phyloP scores from a whole-genome alignment of 805 yeast species.

The Candida suzukii region DNA sequence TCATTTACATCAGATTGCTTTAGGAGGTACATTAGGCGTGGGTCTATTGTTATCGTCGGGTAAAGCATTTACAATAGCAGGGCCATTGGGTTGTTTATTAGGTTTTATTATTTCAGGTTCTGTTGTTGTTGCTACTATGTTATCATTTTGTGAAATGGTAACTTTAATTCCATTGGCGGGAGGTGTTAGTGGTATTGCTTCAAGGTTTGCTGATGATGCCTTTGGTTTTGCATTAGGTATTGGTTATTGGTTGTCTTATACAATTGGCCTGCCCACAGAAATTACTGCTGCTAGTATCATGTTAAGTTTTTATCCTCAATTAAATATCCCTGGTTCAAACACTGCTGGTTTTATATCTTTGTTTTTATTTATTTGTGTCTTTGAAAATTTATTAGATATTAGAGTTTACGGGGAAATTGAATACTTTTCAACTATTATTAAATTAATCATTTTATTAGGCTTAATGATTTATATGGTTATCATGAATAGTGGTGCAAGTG shows the following conservation, averaged over 20 bases:
- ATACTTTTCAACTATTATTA: conserved; percentile 51
- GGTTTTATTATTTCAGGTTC: conserved; percentile 62
- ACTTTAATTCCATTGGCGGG: conserved; percentile 74
- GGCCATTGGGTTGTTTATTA: conserved; percentile 68
- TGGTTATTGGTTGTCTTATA: conserved; percentile 66
- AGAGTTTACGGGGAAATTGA: conserved; percentile 71
- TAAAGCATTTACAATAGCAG: conserved; percentile 64
- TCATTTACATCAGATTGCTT: conserved; percentile 70
- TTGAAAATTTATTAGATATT: conserved; percentile 59
- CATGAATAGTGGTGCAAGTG: conserved; percentile 52
- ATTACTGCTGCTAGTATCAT: conserved; percentile 74
- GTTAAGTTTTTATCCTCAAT: conserved; percentile 56
- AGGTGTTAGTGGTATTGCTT: conserved; percentile 68
- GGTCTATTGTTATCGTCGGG: conserved; percentile 68
- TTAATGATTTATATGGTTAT: conserved; percentile 60
- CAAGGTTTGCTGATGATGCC: conserved; percentile 72
- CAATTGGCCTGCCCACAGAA: conserved; percentile 71
- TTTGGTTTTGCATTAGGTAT: conserved; percentile 72
- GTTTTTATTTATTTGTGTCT: conserved; percentile 37
- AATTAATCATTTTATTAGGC: conserved; percentile 43
- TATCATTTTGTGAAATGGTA: conserved; percentile 76
- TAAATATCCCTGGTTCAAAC: conserved; percentile 44
- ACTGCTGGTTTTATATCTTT: conserved; percentile 66
- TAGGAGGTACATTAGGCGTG: conserved; percentile 76
- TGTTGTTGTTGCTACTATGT: conserved; percentile 60